Evolutionary conservation across 2,329 filamentous ascomycete genomes (phyloP).

Genomic region (Cladosporium sp.): DNA sequence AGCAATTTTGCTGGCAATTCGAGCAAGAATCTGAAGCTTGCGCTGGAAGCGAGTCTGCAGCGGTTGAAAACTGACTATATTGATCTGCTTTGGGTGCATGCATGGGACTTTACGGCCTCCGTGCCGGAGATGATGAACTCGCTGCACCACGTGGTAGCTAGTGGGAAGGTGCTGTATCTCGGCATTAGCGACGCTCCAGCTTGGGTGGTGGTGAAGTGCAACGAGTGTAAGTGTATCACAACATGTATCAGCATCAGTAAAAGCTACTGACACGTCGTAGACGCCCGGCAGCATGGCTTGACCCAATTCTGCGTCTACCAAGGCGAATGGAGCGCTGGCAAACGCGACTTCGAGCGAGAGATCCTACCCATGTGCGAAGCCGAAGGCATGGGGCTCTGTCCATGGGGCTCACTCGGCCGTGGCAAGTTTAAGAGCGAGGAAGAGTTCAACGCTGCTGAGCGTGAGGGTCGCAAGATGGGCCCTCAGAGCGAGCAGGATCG

Average conservation of each 20-base stretch:
- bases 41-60: conserved; percentile 28
- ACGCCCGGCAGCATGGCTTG: conserved; percentile 62
- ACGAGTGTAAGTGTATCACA: conserved; percentile 24
- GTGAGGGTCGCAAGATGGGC: conserved; percentile 32
- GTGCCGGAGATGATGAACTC: conserved; percentile 64
- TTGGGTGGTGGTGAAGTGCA: conserved; percentile 43
- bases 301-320: conserved; percentile 67
- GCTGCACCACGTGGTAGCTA: conserved; percentile 56
- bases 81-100: background rate
- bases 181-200: conserved; percentile 66
- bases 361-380: conserved; percentile 57
- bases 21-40: conserved; percentile 37
- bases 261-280: background rate
- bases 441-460: conserved; percentile 20
- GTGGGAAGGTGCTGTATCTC: conserved; percentile 64
- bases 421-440: conserved; percentile 39
- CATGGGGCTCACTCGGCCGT: conserved; percentile 38
- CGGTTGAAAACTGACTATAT: background rate
- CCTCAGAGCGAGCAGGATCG: conserved; percentile 16
- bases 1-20: conserved; percentile 43
- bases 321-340: conserved; percentile 57
- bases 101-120: conserved; percentile 60
- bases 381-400: conserved; percentile 49
- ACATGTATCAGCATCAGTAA: background rate
- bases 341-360: conserved; percentile 47